Evolutionary conservation across 805 yeast species (phyloP).

Genomic region (Candida loeiensis): DNA sequence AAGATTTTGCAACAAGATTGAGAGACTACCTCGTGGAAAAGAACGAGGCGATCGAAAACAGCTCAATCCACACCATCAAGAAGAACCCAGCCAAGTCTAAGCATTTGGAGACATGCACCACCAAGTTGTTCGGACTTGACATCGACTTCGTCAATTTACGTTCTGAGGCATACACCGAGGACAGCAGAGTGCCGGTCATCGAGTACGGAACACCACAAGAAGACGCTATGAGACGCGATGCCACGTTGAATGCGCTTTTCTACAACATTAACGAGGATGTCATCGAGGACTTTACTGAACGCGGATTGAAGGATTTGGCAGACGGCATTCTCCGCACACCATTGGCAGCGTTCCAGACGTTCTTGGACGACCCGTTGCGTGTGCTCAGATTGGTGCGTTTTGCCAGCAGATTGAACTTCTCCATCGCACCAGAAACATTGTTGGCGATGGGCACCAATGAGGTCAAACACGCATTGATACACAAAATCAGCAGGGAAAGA

Average conservation of each 20-base stretch:
- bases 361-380: constrained; percentile 90
- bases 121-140: constrained; percentile 77
- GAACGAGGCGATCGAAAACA: constrained; percentile 27
- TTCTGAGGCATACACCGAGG: constrained; percentile 77
- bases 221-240: constrained; percentile 92
- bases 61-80: constrained; percentile 72
- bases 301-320: constrained; percentile 70
- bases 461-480: constrained; percentile 55
- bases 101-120: constrained; percentile 95
- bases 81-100: constrained; percentile 94
- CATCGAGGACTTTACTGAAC: constrained; percentile 82
- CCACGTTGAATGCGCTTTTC: constrained; percentile 89
- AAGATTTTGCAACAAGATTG: constrained; percentile 71
- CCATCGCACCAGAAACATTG: constrained; percentile 54
- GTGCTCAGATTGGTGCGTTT: constrained; percentile 83
- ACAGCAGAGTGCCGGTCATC: constrained; percentile 81
- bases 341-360: constrained; percentile 77
- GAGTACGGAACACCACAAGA: constrained; percentile 86
- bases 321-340: constrained; percentile 83
- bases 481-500: constrained; percentile 85
- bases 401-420: constrained; percentile 73
- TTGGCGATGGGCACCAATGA: constrained; percentile 60
- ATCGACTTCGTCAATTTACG: constrained; percentile 92
- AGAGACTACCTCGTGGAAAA: constrained; percentile 41
- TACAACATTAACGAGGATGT: constrained; percentile 66